Evolutionary conservation across 768 basidiomycete species (phyloP).

Genomic region (Phaeotremella skinneri): DNA sequence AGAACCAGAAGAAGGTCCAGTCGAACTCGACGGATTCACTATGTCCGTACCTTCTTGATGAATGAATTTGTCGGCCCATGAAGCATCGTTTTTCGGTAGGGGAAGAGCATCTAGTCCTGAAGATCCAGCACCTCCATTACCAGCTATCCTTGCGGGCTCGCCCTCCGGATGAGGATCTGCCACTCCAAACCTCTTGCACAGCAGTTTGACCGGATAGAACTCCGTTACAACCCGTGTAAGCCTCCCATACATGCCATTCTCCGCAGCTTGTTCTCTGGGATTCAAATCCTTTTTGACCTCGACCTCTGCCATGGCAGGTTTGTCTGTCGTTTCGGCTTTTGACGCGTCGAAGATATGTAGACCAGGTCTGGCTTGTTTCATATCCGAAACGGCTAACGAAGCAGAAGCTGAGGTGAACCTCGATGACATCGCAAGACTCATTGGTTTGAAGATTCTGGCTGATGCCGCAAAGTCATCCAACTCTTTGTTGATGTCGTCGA

Average conservation of each 20-base stretch:
- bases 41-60: slow-evolving; percentile 20
- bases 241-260: slow-evolving; percentile 82
- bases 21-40: background rate
- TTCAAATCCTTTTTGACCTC: slow-evolving; percentile 60
- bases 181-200: slow-evolving; percentile 92
- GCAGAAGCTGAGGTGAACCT: slow-evolving; percentile 82
- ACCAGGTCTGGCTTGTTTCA: slow-evolving; percentile 52
- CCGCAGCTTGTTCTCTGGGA: slow-evolving; percentile 77
- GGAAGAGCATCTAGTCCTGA: slow-evolving; percentile 15
- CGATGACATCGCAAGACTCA: slow-evolving; percentile 86
- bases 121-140: background rate
- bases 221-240: slow-evolving; percentile 71
- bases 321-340: slow-evolving; percentile 52
- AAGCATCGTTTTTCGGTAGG: slow-evolving; percentile 40
- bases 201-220: slow-evolving; percentile 78
- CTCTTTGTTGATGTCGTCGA: slow-evolving; percentile 75
- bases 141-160: slow-evolving; percentile 20
- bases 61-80: slow-evolving; percentile 45
- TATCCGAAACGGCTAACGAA: slow-evolving; percentile 42
- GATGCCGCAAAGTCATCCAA: slow-evolving; percentile 81
- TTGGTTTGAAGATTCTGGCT: slow-evolving; percentile 85
- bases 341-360: slow-evolving; percentile 54
- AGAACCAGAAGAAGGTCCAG: background rate
- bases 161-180: slow-evolving; percentile 73
- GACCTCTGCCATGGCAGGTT: slow-evolving; percentile 52